Percentiles rank a stretch among this genome's conserved stretches.
phyloP scores from a whole-genome alignment of 2,329 filamentous ascomycete species.

The Exserohilum rostratum region DNA sequence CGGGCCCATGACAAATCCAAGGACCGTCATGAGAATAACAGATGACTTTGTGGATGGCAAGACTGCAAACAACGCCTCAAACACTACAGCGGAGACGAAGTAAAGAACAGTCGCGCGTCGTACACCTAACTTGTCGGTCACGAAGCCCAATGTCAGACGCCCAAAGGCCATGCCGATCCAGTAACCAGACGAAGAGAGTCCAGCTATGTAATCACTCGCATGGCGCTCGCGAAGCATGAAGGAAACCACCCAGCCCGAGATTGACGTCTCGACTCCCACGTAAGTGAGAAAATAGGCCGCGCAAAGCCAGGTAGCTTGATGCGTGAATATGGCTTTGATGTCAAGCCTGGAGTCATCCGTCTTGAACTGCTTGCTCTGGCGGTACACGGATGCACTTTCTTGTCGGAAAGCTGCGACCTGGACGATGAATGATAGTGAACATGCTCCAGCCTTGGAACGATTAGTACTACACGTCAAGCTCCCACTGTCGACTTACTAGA shows the following conservation, averaged over 20 bases:
- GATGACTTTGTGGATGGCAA: slow-evolving; percentile 29
- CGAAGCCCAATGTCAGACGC: slow-evolving; percentile 35
- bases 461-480: background rate
- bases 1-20: slow-evolving; percentile 52
- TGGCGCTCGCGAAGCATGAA: slow-evolving; percentile 54
- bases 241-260: slow-evolving; percentile 56
- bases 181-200: slow-evolving; percentile 53
- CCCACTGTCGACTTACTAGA: slow-evolving; percentile 38
- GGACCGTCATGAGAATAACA: slow-evolving; percentile 37
- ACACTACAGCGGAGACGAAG: slow-evolving; percentile 25
- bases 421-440: slow-evolving; percentile 27
- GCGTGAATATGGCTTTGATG: slow-evolving; percentile 36
- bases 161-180: slow-evolving; percentile 55
- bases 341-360: slow-evolving; percentile 4
- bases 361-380: slow-evolving; percentile 25
- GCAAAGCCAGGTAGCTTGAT: slow-evolving; percentile 51
- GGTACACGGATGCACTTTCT: slow-evolving; percentile 44
- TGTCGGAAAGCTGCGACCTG: slow-evolving; percentile 48
- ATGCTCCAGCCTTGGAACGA: slow-evolving; percentile 5
- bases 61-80: slow-evolving; percentile 31
- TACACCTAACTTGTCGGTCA: slow-evolving; percentile 39
- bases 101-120: slow-evolving; percentile 34
- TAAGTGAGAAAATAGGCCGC: slow-evolving; percentile 54
- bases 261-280: slow-evolving; percentile 53
- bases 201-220: slow-evolving; percentile 46